Evolutionary conservation across 805 yeast species (phyloP).

Genomic region (Teunomyces aglyptinius): DNA sequence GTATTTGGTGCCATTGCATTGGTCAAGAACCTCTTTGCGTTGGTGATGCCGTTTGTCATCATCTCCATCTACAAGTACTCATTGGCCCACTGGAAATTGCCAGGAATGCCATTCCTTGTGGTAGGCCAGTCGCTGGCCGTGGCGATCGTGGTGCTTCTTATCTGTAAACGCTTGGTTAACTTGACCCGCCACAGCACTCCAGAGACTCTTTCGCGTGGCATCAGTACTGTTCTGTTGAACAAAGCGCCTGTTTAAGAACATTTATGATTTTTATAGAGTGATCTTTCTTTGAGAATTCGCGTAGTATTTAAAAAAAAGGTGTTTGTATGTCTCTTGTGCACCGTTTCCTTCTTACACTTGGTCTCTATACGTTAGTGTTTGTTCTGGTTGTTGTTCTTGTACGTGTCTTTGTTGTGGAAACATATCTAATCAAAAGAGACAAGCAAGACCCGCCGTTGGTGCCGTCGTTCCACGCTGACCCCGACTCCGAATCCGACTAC

Average conservation of each 20-base stretch:
- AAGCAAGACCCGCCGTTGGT: not conserved
- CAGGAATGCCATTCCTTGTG: slow-evolving; percentile 27
- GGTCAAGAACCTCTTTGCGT: slow-evolving; percentile 48
- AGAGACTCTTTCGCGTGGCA: not conserved
- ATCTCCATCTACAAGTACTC: slow-evolving; percentile 45
- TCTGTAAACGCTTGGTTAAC: slow-evolving; percentile 1
- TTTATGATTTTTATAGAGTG: not conserved
- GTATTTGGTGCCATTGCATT: slow-evolving; percentile 69
- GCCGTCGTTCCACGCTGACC: not conserved
- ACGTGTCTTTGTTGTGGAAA: not conserved
- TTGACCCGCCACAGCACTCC: not conserved
- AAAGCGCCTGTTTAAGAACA: no score
- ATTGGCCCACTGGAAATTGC: slow-evolving; percentile 23
- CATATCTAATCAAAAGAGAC: slow-evolving; percentile 1
- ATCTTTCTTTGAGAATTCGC: not conserved
- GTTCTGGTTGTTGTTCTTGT: not conserved
- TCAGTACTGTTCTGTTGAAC: slow-evolving; percentile 1
- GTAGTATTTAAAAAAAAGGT: no score
- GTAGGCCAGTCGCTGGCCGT: not conserved
- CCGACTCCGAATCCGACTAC: slow-evolving; percentile 4
- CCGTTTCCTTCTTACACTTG: not conserved
- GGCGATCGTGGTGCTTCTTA: not conserved
- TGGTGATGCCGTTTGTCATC: slow-evolving; percentile 49
- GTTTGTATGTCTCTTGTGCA: not conserved
- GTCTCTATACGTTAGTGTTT: not conserved